phyloP scores from a whole-genome alignment of 2,329 filamentous ascomycete species.

The Aspergillus sp. region DNA sequence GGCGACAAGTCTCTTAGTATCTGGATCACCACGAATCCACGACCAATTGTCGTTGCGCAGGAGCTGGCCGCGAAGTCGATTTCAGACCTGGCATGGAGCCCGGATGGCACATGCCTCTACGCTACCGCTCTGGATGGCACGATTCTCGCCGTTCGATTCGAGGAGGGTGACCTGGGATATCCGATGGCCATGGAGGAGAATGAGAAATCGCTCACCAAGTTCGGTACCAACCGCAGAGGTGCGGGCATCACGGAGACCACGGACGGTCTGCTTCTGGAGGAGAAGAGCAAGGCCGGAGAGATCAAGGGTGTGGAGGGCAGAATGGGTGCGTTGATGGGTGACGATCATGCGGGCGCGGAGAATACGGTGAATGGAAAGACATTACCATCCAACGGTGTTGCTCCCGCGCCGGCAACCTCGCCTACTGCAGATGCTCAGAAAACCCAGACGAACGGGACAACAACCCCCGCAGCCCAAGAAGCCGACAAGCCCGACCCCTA shows the following conservation, averaged over 20 bases:
- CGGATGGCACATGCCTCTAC: conserved; percentile 83
- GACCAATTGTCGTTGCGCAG: conserved; percentile 85
- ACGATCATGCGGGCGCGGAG: conserved; percentile 60
- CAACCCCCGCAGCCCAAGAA: conserved; percentile 33
- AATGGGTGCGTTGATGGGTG: conserved; percentile 98
- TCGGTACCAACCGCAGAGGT: conserved; percentile 80
- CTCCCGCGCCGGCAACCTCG: conserved; percentile 33
- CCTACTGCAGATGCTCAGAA: conserved; percentile 33
- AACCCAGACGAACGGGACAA: conserved; percentile 35
- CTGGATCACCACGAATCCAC: conserved; percentile 94
- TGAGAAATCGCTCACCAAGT: conserved; percentile 88
- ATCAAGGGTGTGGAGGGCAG: conserved; percentile 85
- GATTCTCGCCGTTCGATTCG: conserved; percentile 78
- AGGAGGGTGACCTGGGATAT: conserved; percentile 84
- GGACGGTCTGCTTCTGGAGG: conserved; percentile 81
- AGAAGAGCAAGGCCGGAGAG: conserved; percentile 88
- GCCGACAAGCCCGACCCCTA: conserved; percentile 52
- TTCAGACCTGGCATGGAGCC: conserved; percentile 90
- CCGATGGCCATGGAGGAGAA: conserved; percentile 85
- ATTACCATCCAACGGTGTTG: conserved; percentile 46
- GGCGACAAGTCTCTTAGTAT: conserved; percentile 95
- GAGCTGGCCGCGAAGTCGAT: conserved; percentile 89
- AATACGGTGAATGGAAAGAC: conserved; percentile 49
- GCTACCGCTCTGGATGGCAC: conserved; percentile 86
- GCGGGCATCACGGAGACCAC: conserved; percentile 92